Conservation (phyloP, 2,329 filamentous ascomycete species). For the Drechslerella dactyloides region DNA sequence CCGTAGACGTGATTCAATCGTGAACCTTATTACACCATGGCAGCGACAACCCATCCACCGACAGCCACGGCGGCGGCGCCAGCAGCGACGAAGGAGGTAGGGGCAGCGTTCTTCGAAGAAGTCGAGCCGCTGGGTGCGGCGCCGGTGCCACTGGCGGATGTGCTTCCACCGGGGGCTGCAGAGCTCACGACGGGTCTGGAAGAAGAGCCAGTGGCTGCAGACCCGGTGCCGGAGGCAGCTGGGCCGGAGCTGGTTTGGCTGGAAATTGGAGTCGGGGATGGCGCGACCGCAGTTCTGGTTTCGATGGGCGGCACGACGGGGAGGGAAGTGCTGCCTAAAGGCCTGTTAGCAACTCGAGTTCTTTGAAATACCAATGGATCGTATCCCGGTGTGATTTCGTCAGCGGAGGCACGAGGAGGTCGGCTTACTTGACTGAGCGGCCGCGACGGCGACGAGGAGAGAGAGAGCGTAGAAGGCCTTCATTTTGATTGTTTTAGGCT, state of each 20-base stretch:
- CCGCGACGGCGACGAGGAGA: slow-evolving; percentile 26
- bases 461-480: slow-evolving; percentile 25
- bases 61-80: slow-evolving; percentile 29
- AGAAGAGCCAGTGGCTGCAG: no score
- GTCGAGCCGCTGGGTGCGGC: neutral
- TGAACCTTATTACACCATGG: slow-evolving; percentile 35
- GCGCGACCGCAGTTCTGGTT: neutral
- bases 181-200: no score
- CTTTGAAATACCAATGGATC: neutral
- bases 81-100: slow-evolving; percentile 23
- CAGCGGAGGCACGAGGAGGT: no score
- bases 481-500: slow-evolving; percentile 23
- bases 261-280: no score
- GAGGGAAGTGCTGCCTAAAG: no score
- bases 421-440: slow-evolving; percentile 9
- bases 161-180: no score
- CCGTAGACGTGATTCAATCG: no score
- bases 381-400: no score
- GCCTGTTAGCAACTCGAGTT: neutral
- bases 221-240: no score
- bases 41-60: slow-evolving; percentile 36
- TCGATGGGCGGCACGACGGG: neutral
- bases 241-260: no score
- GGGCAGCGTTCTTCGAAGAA: slow-evolving; percentile 25
- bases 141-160: neutral